These are phyloP conservation scores for Massariosphaeria phaeospora DNA, from an alignment of 495 filamentous ascomycete species.

Conservation along the genomic window DNA sequence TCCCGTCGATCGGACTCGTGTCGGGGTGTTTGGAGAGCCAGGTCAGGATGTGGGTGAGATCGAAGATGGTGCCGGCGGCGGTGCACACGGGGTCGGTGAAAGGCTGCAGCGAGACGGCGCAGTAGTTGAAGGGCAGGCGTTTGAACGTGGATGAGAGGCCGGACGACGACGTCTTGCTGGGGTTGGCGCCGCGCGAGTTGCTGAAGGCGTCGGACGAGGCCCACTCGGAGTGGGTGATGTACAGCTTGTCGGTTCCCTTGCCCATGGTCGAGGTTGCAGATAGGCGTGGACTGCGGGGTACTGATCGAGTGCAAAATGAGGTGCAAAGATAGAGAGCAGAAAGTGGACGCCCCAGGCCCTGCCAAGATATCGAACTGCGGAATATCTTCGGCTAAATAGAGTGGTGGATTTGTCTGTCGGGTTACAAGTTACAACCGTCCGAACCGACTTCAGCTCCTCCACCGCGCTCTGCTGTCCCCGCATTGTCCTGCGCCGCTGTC, in stretches of 20 bases:
- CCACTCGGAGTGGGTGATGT: conserved; percentile 37
- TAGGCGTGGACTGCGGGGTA: background rate
- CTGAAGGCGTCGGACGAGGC: conserved; percentile 27
- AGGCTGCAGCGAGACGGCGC: conserved; percentile 89
- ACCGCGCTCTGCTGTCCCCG: too few relatives aligned
- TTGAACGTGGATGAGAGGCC: conserved; percentile 65
- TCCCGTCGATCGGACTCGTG: conserved; percentile 78
- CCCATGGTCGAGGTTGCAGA: conserved; percentile 17
- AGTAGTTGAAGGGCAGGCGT: conserved; percentile 95
- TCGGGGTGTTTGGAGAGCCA: conserved; percentile 90
- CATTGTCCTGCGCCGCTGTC: too few relatives aligned
- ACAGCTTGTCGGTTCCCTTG: conserved; percentile 35
- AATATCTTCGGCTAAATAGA: too few relatives aligned
- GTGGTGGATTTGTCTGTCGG: too few relatives aligned
- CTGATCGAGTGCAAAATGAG: too few relatives aligned
- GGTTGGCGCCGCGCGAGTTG: conserved; percentile 23
- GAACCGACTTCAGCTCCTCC: too few relatives aligned
- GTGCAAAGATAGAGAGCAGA: too few relatives aligned
- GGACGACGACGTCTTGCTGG: conserved; percentile 24
- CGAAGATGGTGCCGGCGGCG: conserved; percentile 41
- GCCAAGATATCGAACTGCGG: too few relatives aligned
- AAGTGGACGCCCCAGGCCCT: too few relatives aligned
- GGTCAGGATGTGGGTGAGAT: conserved; percentile 48
- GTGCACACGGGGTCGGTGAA: conserved; percentile 47
- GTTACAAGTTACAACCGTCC: too few relatives aligned